Base-by-base conservation (phyloP, 1,284 basidiomycete genomes). In the Cerioporus squamosus region DNA sequence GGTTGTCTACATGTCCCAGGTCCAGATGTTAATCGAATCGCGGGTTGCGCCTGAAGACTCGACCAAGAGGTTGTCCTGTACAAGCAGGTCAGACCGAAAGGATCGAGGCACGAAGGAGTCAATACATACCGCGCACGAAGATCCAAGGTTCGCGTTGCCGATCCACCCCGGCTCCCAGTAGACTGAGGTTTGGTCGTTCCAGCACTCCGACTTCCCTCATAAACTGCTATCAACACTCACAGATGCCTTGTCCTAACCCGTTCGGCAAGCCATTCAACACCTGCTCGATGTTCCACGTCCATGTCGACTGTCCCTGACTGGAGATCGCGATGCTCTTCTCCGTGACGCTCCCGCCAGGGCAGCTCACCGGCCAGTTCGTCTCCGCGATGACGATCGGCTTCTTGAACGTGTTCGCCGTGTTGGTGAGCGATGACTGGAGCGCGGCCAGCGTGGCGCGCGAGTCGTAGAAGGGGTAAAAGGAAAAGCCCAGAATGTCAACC, bases 391-490 rank as follows among this genome's bases (percentile, higher is more conserved):
- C 80, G 40, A 86, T 48, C 23, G 80, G 81, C 75, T 87, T 86
- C 44, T 72, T 75, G 48, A 76, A 81, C 50, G 76, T 77, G 45
- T 76, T 79, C 5, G 81, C 78, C 39, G 85, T 72, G 43, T 75
- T 77, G 26, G 77, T 79, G 63, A 88, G 70, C 44, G 80, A 82
- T 4, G 80, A 77, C 61, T 79, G 70, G 42, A 88, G 75, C 8
- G 76, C 77, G 36, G 69, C 66, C 24, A 81, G 71, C 4, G 84
- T 87, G 8, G 86, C 85, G 15, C 76, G 74, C 9, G 82, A 78
- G 39, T 78, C 79, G 62, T 86, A 87, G 74, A 86, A 86, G 0
- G 84, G 85, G 63, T 86, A 87, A 72, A 85, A 85, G 2, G 83
- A 85, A 69, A 87, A 83, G 24, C 83, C 85, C 67, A 86, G 77